These are phyloP conservation scores for Penicillium brasilianum DNA, from an alignment of 2,329 filamentous ascomycete genomes.

Conservation along the genomic window DNA sequence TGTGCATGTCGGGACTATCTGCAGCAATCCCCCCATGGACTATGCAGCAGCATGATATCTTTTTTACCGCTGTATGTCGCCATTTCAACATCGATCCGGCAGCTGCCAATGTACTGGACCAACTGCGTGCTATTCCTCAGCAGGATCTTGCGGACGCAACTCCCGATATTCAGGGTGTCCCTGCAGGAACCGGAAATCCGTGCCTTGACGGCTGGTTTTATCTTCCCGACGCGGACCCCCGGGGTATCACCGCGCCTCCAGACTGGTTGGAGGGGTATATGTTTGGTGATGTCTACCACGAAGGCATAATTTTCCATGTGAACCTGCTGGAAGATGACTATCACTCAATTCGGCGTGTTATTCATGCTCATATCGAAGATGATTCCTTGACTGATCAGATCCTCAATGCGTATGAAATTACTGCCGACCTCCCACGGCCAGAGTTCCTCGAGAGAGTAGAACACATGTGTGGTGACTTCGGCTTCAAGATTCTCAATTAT, in stretches of 20 bases:
- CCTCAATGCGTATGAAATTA: slow-evolving; percentile 29
- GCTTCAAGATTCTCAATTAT: slow-evolving; percentile 36
- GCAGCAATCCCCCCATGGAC: slow-evolving; percentile 31
- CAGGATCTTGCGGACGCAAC: slow-evolving; percentile 34
- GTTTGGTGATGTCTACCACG: slow-evolving; percentile 35
- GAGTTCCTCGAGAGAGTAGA: slow-evolving; percentile 25
- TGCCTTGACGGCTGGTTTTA: slow-evolving; percentile 37
- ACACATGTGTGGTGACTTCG: slow-evolving; percentile 34
- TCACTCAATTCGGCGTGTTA: slow-evolving; percentile 17
- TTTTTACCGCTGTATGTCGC: slow-evolving; percentile 27
- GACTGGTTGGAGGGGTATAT: slow-evolving; percentile 31
- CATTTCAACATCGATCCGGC: slow-evolving; percentile 29
- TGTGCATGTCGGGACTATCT: slow-evolving; percentile 34
- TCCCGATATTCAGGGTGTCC: slow-evolving; percentile 28
- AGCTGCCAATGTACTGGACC: slow-evolving; percentile 21
- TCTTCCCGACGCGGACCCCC: slow-evolving; percentile 15
- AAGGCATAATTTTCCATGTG: slow-evolving; percentile 35
- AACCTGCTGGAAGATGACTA: slow-evolving; percentile 30
- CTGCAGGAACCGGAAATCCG: slow-evolving; percentile 32
- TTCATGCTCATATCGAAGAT: slow-evolving; percentile 20
- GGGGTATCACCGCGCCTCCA: slow-evolving; percentile 24
- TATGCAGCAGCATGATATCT: slow-evolving; percentile 29
- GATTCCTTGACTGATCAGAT: slow-evolving; percentile 23
- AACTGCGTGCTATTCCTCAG: slow-evolving; percentile 29
- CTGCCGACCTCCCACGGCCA: slow-evolving; percentile 10